Conservation (phyloP, 176 grass and related monocot genomes). For the Triticum aestivum region IWGSC_CS_RefSeq_v2.1 NC_057804.1:13631719-13632218, state of each 20-base stretch:
- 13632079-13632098: conserved; percentile 74
- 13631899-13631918: conserved; percentile 39
- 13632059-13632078: conserved; percentile 60
- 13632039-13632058: conserved; percentile 63
- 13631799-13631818: conserved; percentile 60
- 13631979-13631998: background rate
- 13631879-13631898: conserved; percentile 54
- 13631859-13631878: conserved; percentile 93
- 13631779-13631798: conserved; percentile 25
- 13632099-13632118: conserved; percentile 73
- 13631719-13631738: conserved; percentile 16
- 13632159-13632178: background rate
- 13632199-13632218: background rate
- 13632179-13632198: background rate
- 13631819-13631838: conserved; percentile 88
- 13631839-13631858: conserved; percentile 95
- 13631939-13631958: conserved; percentile 3
- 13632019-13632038: conserved; percentile 55
- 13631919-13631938: conserved; percentile 16
- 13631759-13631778: background rate
- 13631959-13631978: conserved; percentile 13
- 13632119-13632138: conserved; percentile 48
- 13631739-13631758: conserved; percentile 16
- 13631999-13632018: conserved; percentile 2
- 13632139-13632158: conserved; percentile 6